These are phyloP conservation scores for Monosporascus sp. DNA, from an alignment of 2,329 filamentous ascomycete genomes.

Conservation along the genomic window DNA sequence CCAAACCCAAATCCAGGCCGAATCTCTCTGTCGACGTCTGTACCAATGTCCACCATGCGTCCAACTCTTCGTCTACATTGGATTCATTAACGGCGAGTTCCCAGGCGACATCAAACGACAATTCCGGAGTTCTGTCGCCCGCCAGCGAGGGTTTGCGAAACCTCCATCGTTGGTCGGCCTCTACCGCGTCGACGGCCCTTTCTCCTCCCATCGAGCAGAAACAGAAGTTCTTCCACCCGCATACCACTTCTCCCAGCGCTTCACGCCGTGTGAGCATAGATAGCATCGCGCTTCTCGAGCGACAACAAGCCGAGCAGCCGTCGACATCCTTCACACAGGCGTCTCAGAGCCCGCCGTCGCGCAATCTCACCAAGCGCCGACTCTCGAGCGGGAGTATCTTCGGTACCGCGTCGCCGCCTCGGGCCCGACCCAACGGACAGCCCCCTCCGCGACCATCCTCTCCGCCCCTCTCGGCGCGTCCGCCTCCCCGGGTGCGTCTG, in stretches of 20 bases:
- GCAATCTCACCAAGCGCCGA: conserved; percentile 21
- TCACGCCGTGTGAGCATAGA: conserved; percentile 41
- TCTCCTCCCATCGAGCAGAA: conserved; percentile 7
- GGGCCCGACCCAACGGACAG: conserved; percentile 9
- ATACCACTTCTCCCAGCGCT: conserved; percentile 27
- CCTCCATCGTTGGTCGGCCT: conserved; percentile 48
- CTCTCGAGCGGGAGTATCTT: conserved; percentile 20
- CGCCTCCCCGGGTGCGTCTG: conserved; percentile 13
- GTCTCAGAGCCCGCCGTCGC: conserved; percentile 15
- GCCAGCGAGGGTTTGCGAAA: conserved; percentile 40
- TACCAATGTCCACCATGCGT: neutral
- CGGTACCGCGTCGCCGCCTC: neutral
- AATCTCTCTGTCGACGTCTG: neutral
- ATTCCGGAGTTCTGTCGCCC: neutral
- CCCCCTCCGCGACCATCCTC: conserved; percentile 25
- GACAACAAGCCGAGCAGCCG: conserved; percentile 5
- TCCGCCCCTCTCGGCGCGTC: conserved; percentile 20
- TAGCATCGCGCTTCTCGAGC: conserved; percentile 27
- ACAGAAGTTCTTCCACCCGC: conserved; percentile 10
- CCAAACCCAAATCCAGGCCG: conserved; percentile 1
- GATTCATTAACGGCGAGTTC: neutral
- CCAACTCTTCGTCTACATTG: neutral
- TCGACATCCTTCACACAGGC: conserved; percentile 1
- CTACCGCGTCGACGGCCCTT: conserved; percentile 40
- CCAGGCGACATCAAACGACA: neutral